These are phyloP conservation scores for Climacium dendroides DNA, from an alignment of 225 moss, liverwort and hornwort species.

Conservation along the genomic window DNA sequence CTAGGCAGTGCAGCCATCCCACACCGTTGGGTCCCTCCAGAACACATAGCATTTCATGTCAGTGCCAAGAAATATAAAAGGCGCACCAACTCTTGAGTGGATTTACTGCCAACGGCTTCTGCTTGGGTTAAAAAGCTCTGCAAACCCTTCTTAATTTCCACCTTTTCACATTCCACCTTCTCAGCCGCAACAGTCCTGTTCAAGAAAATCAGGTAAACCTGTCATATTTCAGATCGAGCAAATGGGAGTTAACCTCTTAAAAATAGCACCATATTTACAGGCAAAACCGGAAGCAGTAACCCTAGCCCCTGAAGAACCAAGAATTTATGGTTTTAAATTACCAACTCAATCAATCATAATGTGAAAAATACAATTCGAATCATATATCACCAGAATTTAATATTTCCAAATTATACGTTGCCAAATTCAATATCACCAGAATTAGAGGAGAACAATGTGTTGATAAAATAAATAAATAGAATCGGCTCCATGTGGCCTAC, in stretches of 20 bases:
- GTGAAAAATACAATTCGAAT: background rate
- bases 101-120: slow-evolving; percentile 20
- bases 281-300: background rate
- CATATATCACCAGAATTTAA: background rate
- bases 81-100: slow-evolving; percentile 48
- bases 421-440: background rate
- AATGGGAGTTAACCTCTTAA: background rate
- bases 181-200: slow-evolving; percentile 36
- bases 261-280: background rate
- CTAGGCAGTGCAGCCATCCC: slow-evolving; percentile 33
- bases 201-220: background rate
- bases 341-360: background rate
- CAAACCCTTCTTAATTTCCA: slow-evolving; percentile 55
- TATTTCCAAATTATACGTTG: background rate
- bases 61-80: slow-evolving; percentile 30
- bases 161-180: slow-evolving; percentile 40
- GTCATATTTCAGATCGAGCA: background rate
- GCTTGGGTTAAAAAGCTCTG: slow-evolving; percentile 38
- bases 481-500: background rate
- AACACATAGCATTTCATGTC: slow-evolving; percentile 26
- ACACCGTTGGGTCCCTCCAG: slow-evolving; percentile 38
- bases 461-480: background rate
- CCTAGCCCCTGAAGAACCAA: background rate
- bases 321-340: background rate
- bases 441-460: background rate